phyloP scores from a whole-genome alignment of 2,329 filamentous ascomycete genomes.

The Orbilia quercus region DNA sequence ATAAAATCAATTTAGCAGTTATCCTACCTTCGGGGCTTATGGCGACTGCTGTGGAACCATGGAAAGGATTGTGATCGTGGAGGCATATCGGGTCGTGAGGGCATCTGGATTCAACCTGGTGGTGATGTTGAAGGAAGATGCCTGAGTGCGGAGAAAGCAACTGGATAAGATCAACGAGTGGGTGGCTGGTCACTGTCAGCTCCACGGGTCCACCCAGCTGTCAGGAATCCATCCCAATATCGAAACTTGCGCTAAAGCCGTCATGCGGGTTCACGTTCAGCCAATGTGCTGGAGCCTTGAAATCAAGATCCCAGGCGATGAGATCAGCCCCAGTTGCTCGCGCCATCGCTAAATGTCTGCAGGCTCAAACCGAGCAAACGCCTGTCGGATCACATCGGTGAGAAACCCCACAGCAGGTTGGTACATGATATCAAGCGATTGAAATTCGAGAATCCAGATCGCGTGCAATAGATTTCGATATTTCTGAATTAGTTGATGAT shows the following conservation, averaged over 20 bases:
- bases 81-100: constrained; percentile 28
- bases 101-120: not conserved
- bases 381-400: constrained; percentile 4
- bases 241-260: not conserved
- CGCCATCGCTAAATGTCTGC: not conserved
- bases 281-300: not conserved
- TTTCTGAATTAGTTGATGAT: too few relatives aligned
- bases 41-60: constrained; percentile 55
- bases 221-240: not conserved
- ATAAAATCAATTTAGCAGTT: not conserved
- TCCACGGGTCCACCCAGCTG: not conserved
- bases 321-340: not conserved
- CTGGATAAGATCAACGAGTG: not conserved
- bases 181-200: constrained; percentile 7
- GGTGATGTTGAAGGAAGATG: not conserved
- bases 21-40: constrained; percentile 52
- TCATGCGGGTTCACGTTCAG: too few relatives aligned
- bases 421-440: too few relatives aligned
- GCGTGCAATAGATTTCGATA: too few relatives aligned
- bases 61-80: constrained; percentile 46
- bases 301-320: constrained; percentile 3
- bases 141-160: not conserved
- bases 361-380: constrained; percentile 4
- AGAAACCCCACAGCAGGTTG: too few relatives aligned
- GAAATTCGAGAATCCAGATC: too few relatives aligned